Conservation (phyloP, 352 stramenopile genomes). For the Phytophthora megakarya region DNA sequence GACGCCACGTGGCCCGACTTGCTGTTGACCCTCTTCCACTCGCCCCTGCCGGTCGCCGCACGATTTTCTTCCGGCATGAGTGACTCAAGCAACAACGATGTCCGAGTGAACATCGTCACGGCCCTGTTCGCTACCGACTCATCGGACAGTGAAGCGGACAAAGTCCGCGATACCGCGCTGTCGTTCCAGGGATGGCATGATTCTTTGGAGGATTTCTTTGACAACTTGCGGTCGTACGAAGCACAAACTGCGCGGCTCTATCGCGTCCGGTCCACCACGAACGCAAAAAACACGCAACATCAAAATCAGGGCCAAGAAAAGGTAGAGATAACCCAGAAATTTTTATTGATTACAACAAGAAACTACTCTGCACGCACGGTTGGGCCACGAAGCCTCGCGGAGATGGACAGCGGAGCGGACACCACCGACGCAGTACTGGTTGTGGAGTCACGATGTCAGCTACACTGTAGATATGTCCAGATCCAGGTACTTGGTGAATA, state of each 20-base stretch:
- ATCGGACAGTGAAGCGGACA: background rate
- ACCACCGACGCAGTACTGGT: background rate
- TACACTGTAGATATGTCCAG: background rate
- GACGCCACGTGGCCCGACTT: no score
- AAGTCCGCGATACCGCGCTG: background rate
- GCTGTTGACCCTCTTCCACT: no score
- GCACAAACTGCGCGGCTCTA: background rate
- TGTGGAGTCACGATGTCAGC: background rate
- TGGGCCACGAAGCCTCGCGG: background rate
- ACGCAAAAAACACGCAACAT: background rate
- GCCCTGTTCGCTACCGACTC: background rate
- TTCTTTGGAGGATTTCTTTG: background rate
- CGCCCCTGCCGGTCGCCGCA: no score
- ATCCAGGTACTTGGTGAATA: background rate
- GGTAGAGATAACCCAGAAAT: background rate
- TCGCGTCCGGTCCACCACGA: background rate
- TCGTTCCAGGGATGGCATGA: background rate
- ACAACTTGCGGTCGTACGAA: background rate
- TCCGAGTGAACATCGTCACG: no score
- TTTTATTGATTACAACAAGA: constrained; percentile 9
- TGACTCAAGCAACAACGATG: no score
- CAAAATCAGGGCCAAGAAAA: constrained; percentile 4
- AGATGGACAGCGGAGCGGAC: background rate
- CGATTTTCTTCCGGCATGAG: no score
- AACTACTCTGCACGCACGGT: constrained; percentile 1